A percentile compares a stretch with the other conserved stretches of the same genome.
Conservation (phyloP, 176 grass and related monocot genomes). For the Dactylis glomerata region DNA sequence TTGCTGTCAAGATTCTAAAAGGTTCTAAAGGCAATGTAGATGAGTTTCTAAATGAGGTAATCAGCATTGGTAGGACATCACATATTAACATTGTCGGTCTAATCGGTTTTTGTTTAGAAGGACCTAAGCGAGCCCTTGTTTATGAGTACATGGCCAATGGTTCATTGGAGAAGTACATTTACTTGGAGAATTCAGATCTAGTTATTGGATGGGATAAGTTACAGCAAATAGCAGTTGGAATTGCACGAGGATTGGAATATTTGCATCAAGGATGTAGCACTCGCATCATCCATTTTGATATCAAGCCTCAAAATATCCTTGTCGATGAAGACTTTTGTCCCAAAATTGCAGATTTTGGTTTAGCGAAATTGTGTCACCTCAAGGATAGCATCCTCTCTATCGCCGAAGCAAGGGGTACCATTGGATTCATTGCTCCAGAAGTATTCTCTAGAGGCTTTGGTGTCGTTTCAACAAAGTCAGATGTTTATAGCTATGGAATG, state of each 20-base stretch:
- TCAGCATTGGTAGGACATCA: conserved; percentile 43
- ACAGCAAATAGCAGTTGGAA: conserved; percentile 53
- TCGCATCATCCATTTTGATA: conserved; percentile 77
- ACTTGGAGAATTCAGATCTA: conserved; percentile 13
- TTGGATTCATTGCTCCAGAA: conserved; percentile 72
- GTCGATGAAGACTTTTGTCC: conserved; percentile 53
- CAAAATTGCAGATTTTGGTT: conserved; percentile 68
- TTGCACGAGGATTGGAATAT: conserved; percentile 58
- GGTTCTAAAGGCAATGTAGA: conserved; percentile 26
- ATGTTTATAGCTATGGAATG: conserved; percentile 53
- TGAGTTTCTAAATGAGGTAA: conserved; percentile 48
- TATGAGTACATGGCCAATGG: conserved; percentile 68
- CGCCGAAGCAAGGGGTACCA: conserved; percentile 52
- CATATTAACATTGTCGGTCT: conserved; percentile 56
- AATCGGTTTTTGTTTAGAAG: conserved; percentile 50
- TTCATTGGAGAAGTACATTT: conserved; percentile 62
- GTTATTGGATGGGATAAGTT: conserved; percentile 45
- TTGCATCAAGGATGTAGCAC: conserved; percentile 51
- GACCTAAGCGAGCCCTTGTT: conserved; percentile 45
- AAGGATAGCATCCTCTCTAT: conserved; percentile 57
- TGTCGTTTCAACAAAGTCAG: conserved; percentile 40
- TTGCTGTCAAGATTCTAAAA: conserved; percentile 55
- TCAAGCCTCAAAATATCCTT: conserved; percentile 72
- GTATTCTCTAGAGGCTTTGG: conserved; percentile 46
- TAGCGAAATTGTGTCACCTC: conserved; percentile 67